Percentiles rank a stretch among this genome's conserved stretches.
These are phyloP conservation scores for Juncus effusus DNA, from an alignment of 176 grass and related monocot genomes.

Conservation along the genomic window DNA sequence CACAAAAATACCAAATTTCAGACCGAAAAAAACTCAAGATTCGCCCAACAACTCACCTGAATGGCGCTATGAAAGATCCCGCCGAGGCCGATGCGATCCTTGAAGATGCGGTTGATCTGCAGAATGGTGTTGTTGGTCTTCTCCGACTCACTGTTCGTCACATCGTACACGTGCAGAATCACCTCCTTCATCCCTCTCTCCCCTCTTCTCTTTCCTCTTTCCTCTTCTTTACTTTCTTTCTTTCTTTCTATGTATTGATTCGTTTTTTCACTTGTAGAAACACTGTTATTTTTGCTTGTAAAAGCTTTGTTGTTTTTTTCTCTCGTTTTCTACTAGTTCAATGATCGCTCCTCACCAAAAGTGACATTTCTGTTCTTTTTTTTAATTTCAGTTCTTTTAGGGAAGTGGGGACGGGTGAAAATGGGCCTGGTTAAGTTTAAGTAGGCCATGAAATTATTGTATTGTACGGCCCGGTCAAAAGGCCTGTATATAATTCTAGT, in stretches of 20 bases:
- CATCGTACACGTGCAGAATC: constrained; percentile 94
- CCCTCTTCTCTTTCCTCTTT: not conserved
- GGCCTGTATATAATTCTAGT: too few species aligned
- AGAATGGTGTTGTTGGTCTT: constrained; percentile 98
- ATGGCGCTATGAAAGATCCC: constrained; percentile 99
- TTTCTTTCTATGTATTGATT: not conserved
- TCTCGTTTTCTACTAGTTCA: constrained; percentile 17
- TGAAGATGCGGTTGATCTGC: constrained; percentile 99
- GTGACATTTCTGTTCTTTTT: too few species aligned
- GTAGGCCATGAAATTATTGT: too few species aligned
- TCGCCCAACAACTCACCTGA: constrained; percentile 38
- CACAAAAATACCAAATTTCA: not conserved
- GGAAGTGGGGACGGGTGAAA: too few species aligned
- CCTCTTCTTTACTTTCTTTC: not conserved
- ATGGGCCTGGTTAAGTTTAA: too few species aligned
- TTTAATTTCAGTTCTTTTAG: too few species aligned
- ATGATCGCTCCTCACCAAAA: too few species aligned
- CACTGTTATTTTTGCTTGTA: not conserved
- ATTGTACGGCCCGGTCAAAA: too few species aligned
- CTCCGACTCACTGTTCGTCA: constrained; percentile 92
- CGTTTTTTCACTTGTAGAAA: constrained; percentile 1
- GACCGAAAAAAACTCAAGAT: constrained; percentile 3
- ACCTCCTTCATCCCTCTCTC: constrained; percentile 75
- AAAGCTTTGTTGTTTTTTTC: not conserved
- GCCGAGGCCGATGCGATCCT: constrained; percentile 98